Conservation (phyloP, 106 monocot species). For the Dendrobium huoshanense region DNA sequence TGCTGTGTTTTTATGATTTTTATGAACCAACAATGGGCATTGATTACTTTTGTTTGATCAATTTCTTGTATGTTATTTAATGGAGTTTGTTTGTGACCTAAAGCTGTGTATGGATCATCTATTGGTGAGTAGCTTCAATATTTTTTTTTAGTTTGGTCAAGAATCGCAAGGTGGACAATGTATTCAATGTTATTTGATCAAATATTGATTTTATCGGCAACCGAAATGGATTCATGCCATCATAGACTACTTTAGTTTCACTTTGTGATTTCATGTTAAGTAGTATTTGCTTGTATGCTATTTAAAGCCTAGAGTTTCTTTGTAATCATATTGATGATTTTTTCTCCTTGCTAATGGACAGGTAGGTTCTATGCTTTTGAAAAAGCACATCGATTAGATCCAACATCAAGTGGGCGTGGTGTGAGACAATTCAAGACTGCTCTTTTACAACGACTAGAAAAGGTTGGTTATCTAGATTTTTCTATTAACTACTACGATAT, state of each 20-base stretch:
- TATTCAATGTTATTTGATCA: too few species aligned
- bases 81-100: background rate
- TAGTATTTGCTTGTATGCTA: background rate
- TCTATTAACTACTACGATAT: background rate
- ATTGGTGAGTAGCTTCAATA: background rate
- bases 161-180: too few species aligned
- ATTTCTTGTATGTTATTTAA: background rate
- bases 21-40: background rate
- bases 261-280: background rate
- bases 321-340: background rate
- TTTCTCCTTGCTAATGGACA: conserved; percentile 12
- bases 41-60: background rate
- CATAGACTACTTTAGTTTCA: background rate
- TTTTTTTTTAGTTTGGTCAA: too few species aligned
- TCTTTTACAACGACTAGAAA: conserved; percentile 62
- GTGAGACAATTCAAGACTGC: conserved; percentile 79
- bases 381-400: conserved; percentile 69
- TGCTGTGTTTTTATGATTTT: background rate
- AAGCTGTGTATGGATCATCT: background rate
- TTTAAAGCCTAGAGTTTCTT: background rate
- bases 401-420: conserved; percentile 73
- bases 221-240: too few species aligned
- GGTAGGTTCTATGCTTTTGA: conserved; percentile 81
- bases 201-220: too few species aligned
- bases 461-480: conserved; percentile 23